A percentile compares a stretch with the other conserved stretches of the same genome.
phyloP scores from a whole-genome alignment of 1,284 basidiomycete genomes.

The Ceratobasidium sp. region DNA sequence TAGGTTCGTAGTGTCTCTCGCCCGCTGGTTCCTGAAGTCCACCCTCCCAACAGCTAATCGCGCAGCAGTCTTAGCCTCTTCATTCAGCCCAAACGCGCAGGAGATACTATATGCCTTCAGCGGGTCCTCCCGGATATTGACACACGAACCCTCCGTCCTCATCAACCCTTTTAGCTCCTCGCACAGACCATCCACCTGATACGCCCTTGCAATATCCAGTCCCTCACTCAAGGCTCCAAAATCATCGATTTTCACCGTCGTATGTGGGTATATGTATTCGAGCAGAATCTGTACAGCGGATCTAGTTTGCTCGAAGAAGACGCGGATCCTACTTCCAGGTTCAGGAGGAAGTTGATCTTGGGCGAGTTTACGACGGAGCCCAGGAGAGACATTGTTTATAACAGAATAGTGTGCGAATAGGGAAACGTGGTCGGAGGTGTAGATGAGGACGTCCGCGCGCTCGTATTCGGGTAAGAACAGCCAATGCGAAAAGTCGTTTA shows the following conservation, averaged over 20 bases:
- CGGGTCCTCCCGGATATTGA: background rate
- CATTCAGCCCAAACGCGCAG: background rate
- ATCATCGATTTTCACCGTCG: background rate
- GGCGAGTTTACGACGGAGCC: no score
- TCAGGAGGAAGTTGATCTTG: no score
- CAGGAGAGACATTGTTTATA: no score
- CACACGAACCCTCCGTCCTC: background rate
- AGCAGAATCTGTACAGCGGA: background rate
- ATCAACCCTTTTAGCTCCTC: background rate
- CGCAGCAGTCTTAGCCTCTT: background rate
- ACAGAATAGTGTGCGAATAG: no score
- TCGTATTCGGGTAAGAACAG: no score
- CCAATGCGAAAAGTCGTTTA: no score
- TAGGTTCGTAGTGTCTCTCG: no score
- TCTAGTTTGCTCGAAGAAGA: no score
- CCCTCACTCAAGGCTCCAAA: background rate
- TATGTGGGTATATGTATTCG: conserved; percentile 16
- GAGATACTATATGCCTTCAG: conserved; percentile 9
- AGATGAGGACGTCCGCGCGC: no score
- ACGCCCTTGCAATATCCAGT: background rate
- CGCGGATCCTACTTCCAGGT: no score
- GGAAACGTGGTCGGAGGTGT: no score
- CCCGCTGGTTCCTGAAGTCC: background rate
- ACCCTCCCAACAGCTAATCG: background rate
- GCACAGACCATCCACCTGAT: conserved; percentile 10